Base-by-base conservation (phyloP, 306 rosid genomes). In the Lathyrus sativus region DNA sequence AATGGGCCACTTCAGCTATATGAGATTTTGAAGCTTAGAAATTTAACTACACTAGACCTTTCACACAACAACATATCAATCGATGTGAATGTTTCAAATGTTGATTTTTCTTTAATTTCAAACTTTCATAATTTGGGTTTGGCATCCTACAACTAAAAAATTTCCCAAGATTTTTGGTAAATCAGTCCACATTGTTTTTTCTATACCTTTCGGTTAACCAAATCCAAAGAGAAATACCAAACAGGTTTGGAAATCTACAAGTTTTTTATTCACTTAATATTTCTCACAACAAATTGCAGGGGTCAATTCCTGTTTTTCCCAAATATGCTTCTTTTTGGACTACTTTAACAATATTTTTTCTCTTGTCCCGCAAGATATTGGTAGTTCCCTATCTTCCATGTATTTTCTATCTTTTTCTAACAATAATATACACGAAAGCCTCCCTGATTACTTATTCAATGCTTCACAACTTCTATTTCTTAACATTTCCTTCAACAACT, bases 201-300 rank as follows among this genome's bases (percentile, higher is more conserved):
- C 63, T 88, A 35, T 79, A 85, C 74, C 84, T 85, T 29, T 83
- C 91, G 0, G 0, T 12, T 0, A 88, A 85, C 55, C 71, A 60
- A n/a, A 82, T 88, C 38, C 3, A 2, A 28, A 87, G 83, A n/a
- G 9, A 3, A 15, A 31, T 85, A 28, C 91, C 95, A 24, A 72
- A 35, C 18, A 81, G 89, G 89, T 72, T 86, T 37, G 84, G 83
- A 86, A 41, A 6, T 33, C 44, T 80, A 7, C 38, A n/a, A 2
- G 9, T 0, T 39, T 79, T 87, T 35, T 0, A 0, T 0, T 7
- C 11, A 12, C 56, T 85, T 18, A 89, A 86, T 78, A 68, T 86
- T 38, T 86, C 96, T 35, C 11, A 38, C 39, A 86, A 86, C 35
- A 38, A 31, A 2, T 67, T 86, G 8, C 65, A 15, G 4, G 87